These are phyloP conservation scores for Suillus subluteus DNA, from an alignment of 768 basidiomycete species.

Conservation along the genomic window DNA sequence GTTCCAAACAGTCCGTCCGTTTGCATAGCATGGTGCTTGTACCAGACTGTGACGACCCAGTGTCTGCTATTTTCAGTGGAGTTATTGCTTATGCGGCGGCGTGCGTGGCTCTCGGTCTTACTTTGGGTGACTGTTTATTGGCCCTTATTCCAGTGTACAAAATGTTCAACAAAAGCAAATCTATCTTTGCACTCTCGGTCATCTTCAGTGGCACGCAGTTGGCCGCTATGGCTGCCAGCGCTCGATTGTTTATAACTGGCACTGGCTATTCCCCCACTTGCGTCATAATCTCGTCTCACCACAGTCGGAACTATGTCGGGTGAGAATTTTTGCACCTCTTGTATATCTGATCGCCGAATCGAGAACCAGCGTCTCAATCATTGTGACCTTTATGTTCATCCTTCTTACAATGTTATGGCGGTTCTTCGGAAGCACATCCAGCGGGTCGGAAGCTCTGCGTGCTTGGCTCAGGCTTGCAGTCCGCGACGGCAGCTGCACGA, in stretches of 20 bases:
- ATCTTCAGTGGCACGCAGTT: slow-evolving; percentile 15
- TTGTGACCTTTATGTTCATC: slow-evolving; percentile 19
- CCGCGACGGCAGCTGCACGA: slow-evolving; percentile 22
- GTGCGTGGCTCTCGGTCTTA: slow-evolving; percentile 16
- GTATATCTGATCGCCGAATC: neutral
- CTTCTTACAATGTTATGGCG: slow-evolving; percentile 25
- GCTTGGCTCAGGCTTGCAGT: neutral
- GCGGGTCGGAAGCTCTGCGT: neutral
- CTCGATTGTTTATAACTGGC: slow-evolving; percentile 14
- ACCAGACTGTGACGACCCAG: slow-evolving; percentile 21
- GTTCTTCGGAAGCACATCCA: slow-evolving; percentile 7
- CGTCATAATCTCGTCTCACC: slow-evolving; percentile 16
- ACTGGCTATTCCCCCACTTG: slow-evolving; percentile 21
- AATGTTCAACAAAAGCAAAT: slow-evolving; percentile 17
- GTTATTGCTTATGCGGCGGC: slow-evolving; percentile 20
- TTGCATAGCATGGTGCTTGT: slow-evolving; percentile 24
- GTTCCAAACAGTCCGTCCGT: slow-evolving; percentile 7
- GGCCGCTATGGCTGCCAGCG: slow-evolving; percentile 24
- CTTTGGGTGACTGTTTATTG: neutral
- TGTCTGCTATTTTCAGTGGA: slow-evolving; percentile 18
- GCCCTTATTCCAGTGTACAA: slow-evolving; percentile 18
- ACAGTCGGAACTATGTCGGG: slow-evolving; percentile 25
- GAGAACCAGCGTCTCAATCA: slow-evolving; percentile 20
- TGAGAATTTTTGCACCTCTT: neutral
- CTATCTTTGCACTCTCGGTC: slow-evolving; percentile 17